Percentiles rank a stretch among this genome's conserved stretches.
Conservation (phyloP, 2,329 filamentous ascomycete species). For the Zymoseptoria crescenta region DNA sequence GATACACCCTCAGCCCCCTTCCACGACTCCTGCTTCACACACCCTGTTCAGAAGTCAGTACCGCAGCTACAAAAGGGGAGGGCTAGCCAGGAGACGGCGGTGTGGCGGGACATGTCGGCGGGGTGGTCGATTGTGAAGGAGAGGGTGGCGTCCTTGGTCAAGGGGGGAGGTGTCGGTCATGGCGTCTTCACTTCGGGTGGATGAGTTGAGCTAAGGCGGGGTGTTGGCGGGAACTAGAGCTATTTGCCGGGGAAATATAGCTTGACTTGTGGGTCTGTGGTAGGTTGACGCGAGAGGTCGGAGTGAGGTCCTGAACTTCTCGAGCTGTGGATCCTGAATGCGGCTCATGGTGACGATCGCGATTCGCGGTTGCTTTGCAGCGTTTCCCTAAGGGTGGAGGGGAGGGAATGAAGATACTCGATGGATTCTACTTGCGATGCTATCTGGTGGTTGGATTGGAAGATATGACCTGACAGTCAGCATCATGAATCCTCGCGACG, state of each 20-base stretch:
- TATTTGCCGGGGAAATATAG: not conserved
- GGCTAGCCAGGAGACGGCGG: slow-evolving; percentile 1
- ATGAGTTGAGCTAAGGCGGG: not conserved
- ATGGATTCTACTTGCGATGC: too few relatives aligned
- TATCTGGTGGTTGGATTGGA: too few relatives aligned
- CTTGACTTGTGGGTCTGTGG: not conserved
- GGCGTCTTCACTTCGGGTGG: not conserved
- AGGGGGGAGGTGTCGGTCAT: not conserved
- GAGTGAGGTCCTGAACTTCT: too few relatives aligned
- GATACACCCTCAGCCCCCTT: slow-evolving; percentile 6
- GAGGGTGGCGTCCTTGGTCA: not conserved
- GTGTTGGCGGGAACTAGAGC: not conserved
- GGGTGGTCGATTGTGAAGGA: not conserved
- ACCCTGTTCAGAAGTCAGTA: slow-evolving; percentile 1
- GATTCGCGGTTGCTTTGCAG: too few relatives aligned
- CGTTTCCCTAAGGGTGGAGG: too few relatives aligned
- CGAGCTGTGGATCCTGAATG: too few relatives aligned
- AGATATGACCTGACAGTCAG: too few relatives aligned
- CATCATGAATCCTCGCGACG: too few relatives aligned
- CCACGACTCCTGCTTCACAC: slow-evolving; percentile 8
- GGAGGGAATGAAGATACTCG: too few relatives aligned
- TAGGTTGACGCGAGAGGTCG: not conserved
- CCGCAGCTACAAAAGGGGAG: slow-evolving; percentile 13
- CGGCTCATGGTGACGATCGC: too few relatives aligned
- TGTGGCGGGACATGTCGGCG: not conserved